Evolutionary conservation across 768 basidiomycete species (phyloP), one percentile per base, ranked within the genome.

Genomic region (Lentinula raphanica): DNA sequence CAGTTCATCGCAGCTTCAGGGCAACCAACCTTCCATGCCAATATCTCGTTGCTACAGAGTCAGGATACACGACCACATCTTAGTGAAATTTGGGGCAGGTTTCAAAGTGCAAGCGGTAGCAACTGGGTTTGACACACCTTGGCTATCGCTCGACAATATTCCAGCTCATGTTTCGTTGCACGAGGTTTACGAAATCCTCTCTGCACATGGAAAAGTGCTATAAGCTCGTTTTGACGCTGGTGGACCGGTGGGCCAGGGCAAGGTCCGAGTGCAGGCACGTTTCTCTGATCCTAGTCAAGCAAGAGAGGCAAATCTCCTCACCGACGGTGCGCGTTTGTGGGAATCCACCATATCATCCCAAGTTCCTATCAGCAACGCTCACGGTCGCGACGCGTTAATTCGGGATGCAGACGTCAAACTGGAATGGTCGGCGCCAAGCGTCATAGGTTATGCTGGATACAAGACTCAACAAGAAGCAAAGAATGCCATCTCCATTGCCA

Each of bases 111-210:
- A 73, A 25, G 76, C 81, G 0, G 66, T 91, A 6, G 68, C 68
- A 5, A 90, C 89, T 1, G 85, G 85, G 1, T 86, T 90, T 40
- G 90, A 93, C 63, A 85, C 85, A 0, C 79, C 78, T 5, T 83
- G 82, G 74, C 65, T 91, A 8, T 71, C 77, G 36, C 60, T 92
- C 1, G 72, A 74, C 4, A 80, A 85, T 25, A 64, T 92, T 5
- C 79, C 81, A 0, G 38, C 61, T 0, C 59, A 60, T 0, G 71
- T 78, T 12, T 68, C 71, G 1, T 60, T 70, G 0, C 63, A 59
- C 0, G 69, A 71, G 0, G 58, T 92, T 8, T 59, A 60, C 3
- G 36, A 63, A 2, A 49, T 84, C 0, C 70, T 88, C 17, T 12
- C 73, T 73, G 0, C 63, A 66, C 17, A 45, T 59, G 8, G 46